Evolutionary conservation across 202 grass and related monocot genomes (phyloP), one percentile per base, ranked within the genome.

Genomic region (Zoysia matrella): DNA sequence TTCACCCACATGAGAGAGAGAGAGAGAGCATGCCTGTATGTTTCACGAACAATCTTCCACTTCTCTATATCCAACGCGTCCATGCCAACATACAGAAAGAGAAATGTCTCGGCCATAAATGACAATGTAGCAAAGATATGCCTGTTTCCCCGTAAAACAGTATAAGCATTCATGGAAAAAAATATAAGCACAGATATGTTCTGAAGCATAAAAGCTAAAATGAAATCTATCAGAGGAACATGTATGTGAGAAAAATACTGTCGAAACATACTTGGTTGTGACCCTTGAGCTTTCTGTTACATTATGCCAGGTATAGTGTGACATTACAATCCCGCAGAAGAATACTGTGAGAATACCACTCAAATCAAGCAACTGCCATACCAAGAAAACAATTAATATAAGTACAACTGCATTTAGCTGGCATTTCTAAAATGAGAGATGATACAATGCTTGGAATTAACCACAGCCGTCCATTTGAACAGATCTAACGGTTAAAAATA

Each of bases 1-100:
- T 30, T 30, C 22, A 30, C 22, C 22, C 22, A 30, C 22, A 30
- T 30, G 22, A 30, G 22, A 30, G 22, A 16, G 22, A 30, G 22
- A 16, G 65, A 75, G 52, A 67, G 65, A 22, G 7, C 41, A 70
- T 85, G 15, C 87, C 82, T 85, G 49, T 77, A 91, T 68, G 88
- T 91, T 83, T 91, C 65, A 85, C 85, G 47, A 1, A 90, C 92
- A 89, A 94, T 83, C 67, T 76, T 87, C 94, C 94, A 97, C 81
- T 97, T 97, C 76, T 97, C 94, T 69, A 97, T 97, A 77, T 97
- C 94, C 80, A 97, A 63, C 40, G 94, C 94, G 92, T 97, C 94
- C 94, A 97, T 97, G 60, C 94, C 94, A 82, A 97, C 92, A 69
- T 97, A 97, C 40, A 97, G 92, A 91, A 97, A 97, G 10, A 97